Evolutionary conservation across 371 early-diverging fungal genomes (phyloP), one percentile per base, ranked within the genome.

Genomic region (Mortierella sp.): DNA sequence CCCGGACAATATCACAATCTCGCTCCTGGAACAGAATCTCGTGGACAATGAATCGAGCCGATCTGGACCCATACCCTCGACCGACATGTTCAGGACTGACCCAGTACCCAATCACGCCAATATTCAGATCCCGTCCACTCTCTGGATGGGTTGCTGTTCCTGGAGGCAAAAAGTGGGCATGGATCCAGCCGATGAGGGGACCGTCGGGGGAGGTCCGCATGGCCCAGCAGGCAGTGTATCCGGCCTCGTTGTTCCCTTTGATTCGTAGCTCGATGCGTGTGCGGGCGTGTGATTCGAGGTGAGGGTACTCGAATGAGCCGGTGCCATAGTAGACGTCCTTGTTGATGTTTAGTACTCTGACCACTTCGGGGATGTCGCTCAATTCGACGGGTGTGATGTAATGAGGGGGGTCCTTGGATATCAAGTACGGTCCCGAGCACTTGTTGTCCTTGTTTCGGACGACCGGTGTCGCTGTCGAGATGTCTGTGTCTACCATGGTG

Each of bases 361-460:
- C 58, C 40, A 74, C 44, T 29, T 74, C 74, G 14, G 74, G 63
- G n/a, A 68, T 55, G 31, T 74, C 74, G 14, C 26, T n/a, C 16
- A 55, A 10, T 6, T 44, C 43, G 48, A 74, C 63, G n/a, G 74
- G 44, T 16, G 74, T 53, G 31, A 74, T 26, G 40, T 68, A 74
- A 11, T 45, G 74, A 0, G 74, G 74, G 16, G 68, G 68, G 64
- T 61, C 37, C 19, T 14, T 61, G 8, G 37, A 70, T 34, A 82
- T 63, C 1, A 44, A 7, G 37, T 82, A 82, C 3, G 79, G 79
- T 10, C 79, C 79, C 37, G 61, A 61, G 22, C 61, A 61, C 61
- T 61, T 61, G 61, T 61, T 61, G 61, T 19, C 19, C 37, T 22
- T 61, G 61, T 61, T 61, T 37, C 61, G 34, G 9, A 37, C 9